These are phyloP conservation scores for Hymenoscyphus linearis DNA, from an alignment of 2,329 filamentous ascomycete genomes.

Conservation along the genomic window DNA sequence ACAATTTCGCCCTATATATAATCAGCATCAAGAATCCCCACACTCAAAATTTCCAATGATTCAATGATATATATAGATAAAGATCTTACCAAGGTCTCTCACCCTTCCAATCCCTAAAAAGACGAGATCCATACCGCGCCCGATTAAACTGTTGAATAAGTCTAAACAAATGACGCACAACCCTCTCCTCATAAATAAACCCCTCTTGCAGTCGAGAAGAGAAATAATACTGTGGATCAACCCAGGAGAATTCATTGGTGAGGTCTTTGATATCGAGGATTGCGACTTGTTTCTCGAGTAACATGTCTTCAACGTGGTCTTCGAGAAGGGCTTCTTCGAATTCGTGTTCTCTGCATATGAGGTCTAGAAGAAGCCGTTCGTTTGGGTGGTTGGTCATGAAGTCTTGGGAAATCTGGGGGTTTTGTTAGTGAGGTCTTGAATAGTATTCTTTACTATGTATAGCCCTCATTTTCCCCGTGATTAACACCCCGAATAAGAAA, in stretches of 20 bases:
- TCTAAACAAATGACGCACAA: background rate
- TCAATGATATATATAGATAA: too few relatives aligned
- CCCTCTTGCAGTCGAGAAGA: too few relatives aligned
- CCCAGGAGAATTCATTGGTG: background rate
- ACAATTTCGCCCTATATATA: background rate
- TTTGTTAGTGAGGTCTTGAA: slow-evolving; percentile 2
- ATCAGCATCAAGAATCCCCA: too few relatives aligned
- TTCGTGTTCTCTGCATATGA: slow-evolving; percentile 4
- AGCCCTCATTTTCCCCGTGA: too few relatives aligned
- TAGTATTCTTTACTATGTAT: background rate
- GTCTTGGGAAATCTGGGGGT: background rate
- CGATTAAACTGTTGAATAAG: slow-evolving; percentile 2
- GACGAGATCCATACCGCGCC: slow-evolving; percentile 13
- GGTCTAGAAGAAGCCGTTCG: slow-evolving; percentile 2
- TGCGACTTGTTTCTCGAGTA: slow-evolving; percentile 17
- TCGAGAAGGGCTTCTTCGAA: slow-evolving; percentile 3
- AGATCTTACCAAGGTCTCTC: slow-evolving; percentile 17
- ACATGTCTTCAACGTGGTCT: slow-evolving; percentile 13
- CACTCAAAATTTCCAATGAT: background rate
- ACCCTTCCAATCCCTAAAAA: slow-evolving; percentile 16
- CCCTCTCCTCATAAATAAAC: background rate
- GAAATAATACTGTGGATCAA: background rate
- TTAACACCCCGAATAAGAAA: too few relatives aligned
- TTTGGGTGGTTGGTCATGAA: background rate
- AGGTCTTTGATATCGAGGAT: slow-evolving; percentile 5